Evolutionary conservation across 805 yeast species (phyloP).

Genomic region (Komagataella pseudopastoris): DNA sequence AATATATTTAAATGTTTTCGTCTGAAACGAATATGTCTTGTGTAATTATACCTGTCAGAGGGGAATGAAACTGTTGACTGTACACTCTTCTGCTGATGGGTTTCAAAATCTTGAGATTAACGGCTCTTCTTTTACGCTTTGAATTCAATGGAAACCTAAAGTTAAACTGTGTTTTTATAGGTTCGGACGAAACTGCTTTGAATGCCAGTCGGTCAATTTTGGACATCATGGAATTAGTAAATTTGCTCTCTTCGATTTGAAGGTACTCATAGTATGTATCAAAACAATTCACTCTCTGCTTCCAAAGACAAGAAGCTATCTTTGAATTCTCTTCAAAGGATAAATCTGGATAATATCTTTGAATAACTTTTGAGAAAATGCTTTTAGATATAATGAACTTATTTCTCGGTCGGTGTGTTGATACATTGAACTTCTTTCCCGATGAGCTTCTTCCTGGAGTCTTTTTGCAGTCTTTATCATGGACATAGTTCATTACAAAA

Average conservation of each 20-base stretch:
- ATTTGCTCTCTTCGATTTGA: background rate
- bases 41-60: background rate
- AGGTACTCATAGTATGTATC: background rate
- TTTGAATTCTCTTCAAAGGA: background rate
- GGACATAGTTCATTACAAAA: background rate
- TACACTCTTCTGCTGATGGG: background rate
- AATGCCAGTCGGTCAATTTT: background rate
- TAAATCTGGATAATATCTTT: background rate
- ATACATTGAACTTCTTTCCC: background rate
- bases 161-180: background rate
- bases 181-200: background rate
- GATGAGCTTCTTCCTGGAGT: background rate
- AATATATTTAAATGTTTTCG: no score
- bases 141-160: background rate
- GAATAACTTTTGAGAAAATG: background rate
- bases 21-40: background rate
- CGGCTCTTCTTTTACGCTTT: background rate
- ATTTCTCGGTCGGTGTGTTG: conserved; percentile 3
- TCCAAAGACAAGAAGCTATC: background rate
- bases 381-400: conserved; percentile 5
- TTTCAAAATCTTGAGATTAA: no score
- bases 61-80: background rate
- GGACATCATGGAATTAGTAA: background rate
- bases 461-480: background rate
- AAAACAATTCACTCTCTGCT: background rate